These are phyloP conservation scores for Pseudonitzschia multiseries DNA, from an alignment of 108 stramenopile species.

Conservation along the genomic window DNA sequence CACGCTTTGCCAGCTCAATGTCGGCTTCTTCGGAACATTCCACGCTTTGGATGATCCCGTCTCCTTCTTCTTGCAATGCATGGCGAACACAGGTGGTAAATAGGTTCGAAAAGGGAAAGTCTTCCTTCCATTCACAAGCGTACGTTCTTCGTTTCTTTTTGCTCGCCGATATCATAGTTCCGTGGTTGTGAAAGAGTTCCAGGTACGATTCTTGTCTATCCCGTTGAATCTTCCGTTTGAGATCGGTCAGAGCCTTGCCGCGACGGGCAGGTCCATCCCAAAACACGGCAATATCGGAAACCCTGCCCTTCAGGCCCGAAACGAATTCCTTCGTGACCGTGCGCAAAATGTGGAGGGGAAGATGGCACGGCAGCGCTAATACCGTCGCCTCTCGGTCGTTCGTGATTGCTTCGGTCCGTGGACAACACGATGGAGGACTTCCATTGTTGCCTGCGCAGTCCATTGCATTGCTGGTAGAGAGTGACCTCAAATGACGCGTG, in stretches of 20 bases:
- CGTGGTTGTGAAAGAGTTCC: constrained; percentile 47
- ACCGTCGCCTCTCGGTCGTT: constrained; percentile 1
- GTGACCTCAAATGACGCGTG: constrained; percentile 29
- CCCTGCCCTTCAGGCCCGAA: constrained; percentile 15
- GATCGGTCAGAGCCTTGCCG: constrained; percentile 36
- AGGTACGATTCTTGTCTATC: constrained; percentile 42
- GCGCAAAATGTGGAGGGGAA: constrained; percentile 48
- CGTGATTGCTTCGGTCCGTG: constrained; percentile 11
- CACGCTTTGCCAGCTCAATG: constrained; percentile 50
- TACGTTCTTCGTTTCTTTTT: constrained; percentile 13
- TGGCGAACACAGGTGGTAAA: constrained; percentile 33
- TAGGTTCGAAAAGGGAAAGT: constrained; percentile 49
- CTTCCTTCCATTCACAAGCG: constrained; percentile 29
- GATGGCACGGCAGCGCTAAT: constrained; percentile 44
- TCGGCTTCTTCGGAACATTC: constrained; percentile 68
- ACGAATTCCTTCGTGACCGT: constrained; percentile 48
- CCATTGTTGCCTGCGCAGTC: not conserved
- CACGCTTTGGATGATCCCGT: constrained; percentile 20
- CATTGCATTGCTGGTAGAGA: not conserved
- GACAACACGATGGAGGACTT: constrained; percentile 21
- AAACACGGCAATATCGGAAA: constrained; percentile 34
- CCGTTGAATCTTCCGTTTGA: constrained; percentile 26
- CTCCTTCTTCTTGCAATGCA: constrained; percentile 1
- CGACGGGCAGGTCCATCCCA: constrained; percentile 57
- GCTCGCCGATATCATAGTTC: constrained; percentile 31